A percentile compares a stretch with the other conserved stretches of the same genome.
phyloP scores from a whole-genome alignment of 2,329 filamentous ascomycete species.

The Talaromyces islandicus region DNA sequence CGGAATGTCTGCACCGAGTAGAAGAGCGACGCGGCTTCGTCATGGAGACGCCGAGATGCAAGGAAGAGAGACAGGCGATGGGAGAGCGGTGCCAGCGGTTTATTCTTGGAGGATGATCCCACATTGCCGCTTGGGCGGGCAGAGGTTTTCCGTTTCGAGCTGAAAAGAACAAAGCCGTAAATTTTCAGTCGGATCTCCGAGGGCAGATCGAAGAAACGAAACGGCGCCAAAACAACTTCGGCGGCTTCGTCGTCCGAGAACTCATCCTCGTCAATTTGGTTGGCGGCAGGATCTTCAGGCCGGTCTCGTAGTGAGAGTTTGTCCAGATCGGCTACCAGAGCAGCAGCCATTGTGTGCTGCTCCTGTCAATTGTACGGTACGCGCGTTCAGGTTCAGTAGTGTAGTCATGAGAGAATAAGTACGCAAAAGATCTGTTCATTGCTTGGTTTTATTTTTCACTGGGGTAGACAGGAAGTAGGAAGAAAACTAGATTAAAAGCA shows the following conservation, averaged over 20 bases:
- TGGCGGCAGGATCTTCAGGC: constrained; percentile 9
- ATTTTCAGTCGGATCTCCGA: constrained; percentile 49
- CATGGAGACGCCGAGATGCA: constrained; percentile 39
- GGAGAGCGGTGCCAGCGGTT: constrained; percentile 25
- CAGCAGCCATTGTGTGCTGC: constrained; percentile 13
- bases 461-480: neutral
- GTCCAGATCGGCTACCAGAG: constrained; percentile 18
- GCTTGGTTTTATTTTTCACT: neutral
- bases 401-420: constrained; percentile 11
- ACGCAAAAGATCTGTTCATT: constrained; percentile 9
- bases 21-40: constrained; percentile 47
- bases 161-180: constrained; percentile 42
- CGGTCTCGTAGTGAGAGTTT: constrained; percentile 20
- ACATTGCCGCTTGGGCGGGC: constrained; percentile 25
- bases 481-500: constrained; percentile 7
- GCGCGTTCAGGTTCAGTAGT: neutral
- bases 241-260: neutral
- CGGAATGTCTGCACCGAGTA: constrained; percentile 49
- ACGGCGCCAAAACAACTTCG: constrained; percentile 22
- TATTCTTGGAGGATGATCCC: constrained; percentile 31
- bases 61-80: constrained; percentile 36
- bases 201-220: constrained; percentile 49
- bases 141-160: constrained; percentile 21
- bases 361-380: neutral
- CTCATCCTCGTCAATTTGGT: constrained; percentile 14